Conservation (phyloP, 768 basidiomycete species). For the Boletus eberwhitei region DNA sequence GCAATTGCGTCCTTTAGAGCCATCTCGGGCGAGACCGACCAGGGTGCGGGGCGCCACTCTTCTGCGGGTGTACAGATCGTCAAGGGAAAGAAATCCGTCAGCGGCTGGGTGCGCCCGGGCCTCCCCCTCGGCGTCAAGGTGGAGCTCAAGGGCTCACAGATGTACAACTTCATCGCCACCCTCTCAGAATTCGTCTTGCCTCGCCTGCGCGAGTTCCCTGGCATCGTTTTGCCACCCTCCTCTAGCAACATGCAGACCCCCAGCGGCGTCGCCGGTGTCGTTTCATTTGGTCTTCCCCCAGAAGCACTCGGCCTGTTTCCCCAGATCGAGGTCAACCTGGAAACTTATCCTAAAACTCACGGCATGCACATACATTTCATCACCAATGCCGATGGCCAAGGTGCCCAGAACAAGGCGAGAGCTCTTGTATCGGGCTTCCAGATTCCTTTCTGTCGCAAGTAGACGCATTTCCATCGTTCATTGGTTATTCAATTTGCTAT, state of each 20-base stretch:
- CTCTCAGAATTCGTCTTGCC: constrained; percentile 96
- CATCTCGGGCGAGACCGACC: constrained; percentile 76
- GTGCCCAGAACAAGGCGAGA: constrained; percentile 86
- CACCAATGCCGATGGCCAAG: constrained; percentile 83
- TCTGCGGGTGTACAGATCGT: constrained; percentile 78
- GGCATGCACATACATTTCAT: constrained; percentile 96
- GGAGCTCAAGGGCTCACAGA: constrained; percentile 82
- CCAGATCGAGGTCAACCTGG: constrained; percentile 91
- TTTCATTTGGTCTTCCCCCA: constrained; percentile 83
- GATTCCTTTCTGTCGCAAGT: constrained; percentile 71
- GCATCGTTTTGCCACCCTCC: constrained; percentile 73
- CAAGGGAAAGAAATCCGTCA: constrained; percentile 58
- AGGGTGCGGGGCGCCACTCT: constrained; percentile 68
- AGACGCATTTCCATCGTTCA: constrained; percentile 5
- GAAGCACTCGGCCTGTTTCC: constrained; percentile 89
- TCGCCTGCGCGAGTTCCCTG: constrained; percentile 85
- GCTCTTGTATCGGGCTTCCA: constrained; percentile 88
- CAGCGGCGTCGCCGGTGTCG: constrained; percentile 79
- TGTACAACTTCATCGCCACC: constrained; percentile 91
- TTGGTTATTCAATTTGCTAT: constrained; percentile 3
- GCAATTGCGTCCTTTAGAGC: constrained; percentile 85
- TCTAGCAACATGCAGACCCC: constrained; percentile 70
- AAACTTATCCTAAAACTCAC: constrained; percentile 78
- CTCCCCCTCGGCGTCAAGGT: constrained; percentile 87
- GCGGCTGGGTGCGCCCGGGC: constrained; percentile 83